Conservation (phyloP, 2,329 filamentous ascomycete genomes). For the Alternaria arborescens region DNA sequence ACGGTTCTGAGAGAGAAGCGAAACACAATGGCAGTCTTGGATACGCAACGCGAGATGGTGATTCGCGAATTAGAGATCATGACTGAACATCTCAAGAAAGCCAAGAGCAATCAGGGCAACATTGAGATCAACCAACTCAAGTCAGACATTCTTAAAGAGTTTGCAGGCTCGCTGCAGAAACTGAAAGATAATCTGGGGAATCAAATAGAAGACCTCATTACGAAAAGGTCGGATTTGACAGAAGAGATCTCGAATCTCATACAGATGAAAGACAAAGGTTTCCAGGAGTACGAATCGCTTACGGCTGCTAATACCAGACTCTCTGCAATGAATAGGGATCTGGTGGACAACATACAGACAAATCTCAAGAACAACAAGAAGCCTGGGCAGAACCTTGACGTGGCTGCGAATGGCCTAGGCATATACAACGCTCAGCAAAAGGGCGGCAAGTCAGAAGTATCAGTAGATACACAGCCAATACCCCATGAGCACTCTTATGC, state of each 20-base stretch:
- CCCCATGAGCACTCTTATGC: constrained; percentile 51
- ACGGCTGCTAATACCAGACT: constrained; percentile 94
- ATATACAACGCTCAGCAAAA: constrained; percentile 61
- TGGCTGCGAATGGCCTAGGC: constrained; percentile 66
- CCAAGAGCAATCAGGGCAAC: constrained; percentile 80
- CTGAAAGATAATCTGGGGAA: constrained; percentile 81
- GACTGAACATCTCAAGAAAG: constrained; percentile 85
- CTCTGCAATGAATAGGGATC: constrained; percentile 92
- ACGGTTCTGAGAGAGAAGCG: constrained; percentile 90
- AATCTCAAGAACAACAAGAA: constrained; percentile 80
- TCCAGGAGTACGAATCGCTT: constrained; percentile 94
- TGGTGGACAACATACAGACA: constrained; percentile 93
- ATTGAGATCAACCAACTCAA: constrained; percentile 79
- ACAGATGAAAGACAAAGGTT: constrained; percentile 87
- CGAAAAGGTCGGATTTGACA: constrained; percentile 81
- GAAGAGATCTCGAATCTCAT: constrained; percentile 86
- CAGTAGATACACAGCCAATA: constrained; percentile 53
- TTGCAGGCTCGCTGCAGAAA: constrained; percentile 68
- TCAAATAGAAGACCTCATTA: constrained; percentile 87
- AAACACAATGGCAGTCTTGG: constrained; percentile 92
- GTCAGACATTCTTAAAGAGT: constrained; percentile 68
- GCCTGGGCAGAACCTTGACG: constrained; percentile 58
- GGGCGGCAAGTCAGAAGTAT: constrained; percentile 50
- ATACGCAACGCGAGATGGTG: constrained; percentile 95
- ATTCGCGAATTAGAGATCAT: constrained; percentile 90